Conservation (phyloP, 1,284 basidiomycete species). For the Cerioporus squamosus region DNA sequence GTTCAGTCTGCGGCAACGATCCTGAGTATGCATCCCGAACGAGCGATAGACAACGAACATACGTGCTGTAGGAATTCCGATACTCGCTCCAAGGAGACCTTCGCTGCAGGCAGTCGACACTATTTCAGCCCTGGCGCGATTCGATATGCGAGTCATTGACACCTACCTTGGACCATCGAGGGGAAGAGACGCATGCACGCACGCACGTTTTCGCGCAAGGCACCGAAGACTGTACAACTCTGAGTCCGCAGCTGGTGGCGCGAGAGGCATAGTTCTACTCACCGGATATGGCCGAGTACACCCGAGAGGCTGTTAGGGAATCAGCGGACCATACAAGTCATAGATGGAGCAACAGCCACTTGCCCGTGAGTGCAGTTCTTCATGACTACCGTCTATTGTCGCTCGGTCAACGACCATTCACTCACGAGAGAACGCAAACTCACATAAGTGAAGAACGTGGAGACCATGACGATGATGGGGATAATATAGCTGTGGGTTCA, state of each 20-base stretch:
- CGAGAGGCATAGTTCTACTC: neutral
- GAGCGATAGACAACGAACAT: neutral
- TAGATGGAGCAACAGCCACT: neutral
- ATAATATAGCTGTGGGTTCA: conserved; percentile 48
- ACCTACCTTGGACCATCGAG: conserved; percentile 37
- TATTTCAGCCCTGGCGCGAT: neutral
- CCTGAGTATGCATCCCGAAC: neutral
- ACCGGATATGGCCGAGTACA: conserved; percentile 47
- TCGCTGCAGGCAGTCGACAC: conserved; percentile 33
- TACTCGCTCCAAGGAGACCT: conserved; percentile 53
- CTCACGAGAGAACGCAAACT: conserved; percentile 9
- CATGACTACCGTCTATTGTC: neutral
- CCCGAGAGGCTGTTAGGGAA: conserved; percentile 35
- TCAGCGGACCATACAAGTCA: conserved; percentile 31
- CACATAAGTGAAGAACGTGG: conserved; percentile 67
- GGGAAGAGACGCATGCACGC: neutral
- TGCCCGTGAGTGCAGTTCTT: neutral
- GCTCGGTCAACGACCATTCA: neutral
- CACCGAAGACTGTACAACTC: conserved; percentile 6
- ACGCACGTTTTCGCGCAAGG: conserved; percentile 3
- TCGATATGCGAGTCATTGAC: neutral
- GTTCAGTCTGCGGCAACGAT: conserved; percentile 42
- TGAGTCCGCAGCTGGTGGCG: too few species aligned
- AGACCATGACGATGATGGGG: conserved; percentile 69
- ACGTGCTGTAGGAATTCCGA: conserved; percentile 50